phyloP scores from a whole-genome alignment of 2,329 filamentous ascomycete species.

The Aspergillus persii region DNA sequence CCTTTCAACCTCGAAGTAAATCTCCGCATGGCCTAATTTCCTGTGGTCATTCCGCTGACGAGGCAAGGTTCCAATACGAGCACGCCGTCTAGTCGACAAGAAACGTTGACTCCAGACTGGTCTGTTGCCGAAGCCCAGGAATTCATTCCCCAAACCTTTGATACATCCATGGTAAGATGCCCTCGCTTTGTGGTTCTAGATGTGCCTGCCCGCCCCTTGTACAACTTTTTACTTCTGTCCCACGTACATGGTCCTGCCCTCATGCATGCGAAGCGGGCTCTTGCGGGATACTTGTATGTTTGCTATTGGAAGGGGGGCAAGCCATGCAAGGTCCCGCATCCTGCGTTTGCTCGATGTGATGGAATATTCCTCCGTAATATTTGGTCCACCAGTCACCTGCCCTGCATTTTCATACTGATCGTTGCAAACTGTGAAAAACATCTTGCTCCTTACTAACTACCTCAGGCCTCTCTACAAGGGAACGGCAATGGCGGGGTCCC shows the following conservation, averaged over 20 bases:
- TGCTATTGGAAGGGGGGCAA: background rate
- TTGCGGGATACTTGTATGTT: background rate
- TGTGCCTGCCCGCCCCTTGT: background rate
- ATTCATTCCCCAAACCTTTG: conserved; percentile 56
- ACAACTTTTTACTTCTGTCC: background rate
- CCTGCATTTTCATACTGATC: background rate
- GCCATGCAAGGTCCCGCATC: background rate
- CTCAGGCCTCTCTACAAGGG: conserved; percentile 36
- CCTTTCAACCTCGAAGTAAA: conserved; percentile 45
- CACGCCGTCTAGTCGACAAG: conserved; percentile 41
- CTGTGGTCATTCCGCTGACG: conserved; percentile 21
- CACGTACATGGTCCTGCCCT: background rate
- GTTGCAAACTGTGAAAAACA: no score
- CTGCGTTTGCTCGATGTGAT: background rate
- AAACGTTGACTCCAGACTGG: conserved; percentile 44
- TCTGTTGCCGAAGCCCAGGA: conserved; percentile 46
- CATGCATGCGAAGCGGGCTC: background rate
- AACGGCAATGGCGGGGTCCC: conserved; percentile 54
- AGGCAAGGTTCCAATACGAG: conserved; percentile 38
- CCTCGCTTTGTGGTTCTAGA: conserved; percentile 9
- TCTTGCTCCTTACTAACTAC: conserved; percentile 15
- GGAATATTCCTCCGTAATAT: background rate
- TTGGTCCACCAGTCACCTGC: background rate
- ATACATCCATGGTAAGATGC: conserved; percentile 47
- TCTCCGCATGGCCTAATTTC: conserved; percentile 31